Evolutionary conservation across 768 basidiomycete genomes (phyloP), one percentile per base, ranked within the genome.

Genomic region (Cyclocybe cylindracea): DNA sequence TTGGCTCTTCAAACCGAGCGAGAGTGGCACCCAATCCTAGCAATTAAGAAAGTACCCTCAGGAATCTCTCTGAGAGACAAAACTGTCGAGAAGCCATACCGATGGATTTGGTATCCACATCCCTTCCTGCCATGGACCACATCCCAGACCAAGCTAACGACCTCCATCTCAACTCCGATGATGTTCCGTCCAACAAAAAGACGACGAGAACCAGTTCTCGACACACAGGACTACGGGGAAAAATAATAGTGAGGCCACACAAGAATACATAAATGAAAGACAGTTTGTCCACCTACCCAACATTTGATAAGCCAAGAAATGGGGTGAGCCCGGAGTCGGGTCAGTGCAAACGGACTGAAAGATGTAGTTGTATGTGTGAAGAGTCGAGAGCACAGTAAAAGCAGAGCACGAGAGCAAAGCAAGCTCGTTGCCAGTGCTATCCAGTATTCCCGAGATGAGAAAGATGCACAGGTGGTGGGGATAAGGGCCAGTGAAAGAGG

Each of bases 361-460:
- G 10, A 60, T 53, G 33, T 58, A 58, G 7, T 51, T 24, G 29
- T 60, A 58, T 0, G 57, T n/a, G 56, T 4, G 74, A 64, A 1
- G 73, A 59, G 38, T 66, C 0, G 78, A 72, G 10, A 94, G 76
- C n/a, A n/a, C 10, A 91, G 62, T 5, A 78, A 55, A 0, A 91
- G 90, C 0, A 84, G 24, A 95, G 78, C 7, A 84, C 82, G 81
- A 78, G 7, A 94, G 72, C 3, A 92, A 70, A 0, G 91, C 80
- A 11, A 91, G 74, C 63, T 96, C 94, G 34, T 86, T 82, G 4
- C 94, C 94, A n/a, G n/a, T 9, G 89, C 83, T 31, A 95, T 77
- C 91, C 13, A 94, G 84, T 63, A n/a, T 91, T 80, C 93, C 93
- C n/a, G n/a, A 94, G 14, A 96, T 19, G 90, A 93, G 71, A 92